Percentiles rank a stretch among this genome's conserved stretches.
Evolutionary conservation across 495 filamentous ascomycete species (phyloP).

Genomic region (Amphirosellinia nigrospora): DNA sequence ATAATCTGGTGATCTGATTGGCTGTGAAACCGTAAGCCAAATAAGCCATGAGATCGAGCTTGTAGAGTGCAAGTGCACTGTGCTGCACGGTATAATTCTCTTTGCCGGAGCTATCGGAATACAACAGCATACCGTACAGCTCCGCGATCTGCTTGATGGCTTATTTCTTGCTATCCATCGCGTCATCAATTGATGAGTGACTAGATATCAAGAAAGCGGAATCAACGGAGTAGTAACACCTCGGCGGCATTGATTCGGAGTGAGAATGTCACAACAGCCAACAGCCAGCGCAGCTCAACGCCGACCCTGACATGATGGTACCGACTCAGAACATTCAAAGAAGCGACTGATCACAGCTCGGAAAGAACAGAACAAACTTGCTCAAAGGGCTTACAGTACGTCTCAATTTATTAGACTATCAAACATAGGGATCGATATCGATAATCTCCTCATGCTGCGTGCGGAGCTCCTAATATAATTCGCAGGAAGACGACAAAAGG

Average conservation of each 20-base stretch:
- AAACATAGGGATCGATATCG: background rate
- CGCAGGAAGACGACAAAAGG: slow-evolving; percentile 19
- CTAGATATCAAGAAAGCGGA: too few relatives aligned
- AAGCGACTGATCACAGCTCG: slow-evolving; percentile 49
- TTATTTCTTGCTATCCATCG: slow-evolving; percentile 10
- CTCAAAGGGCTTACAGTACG: slow-evolving; percentile 52
- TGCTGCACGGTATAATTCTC: background rate
- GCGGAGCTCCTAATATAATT: background rate
- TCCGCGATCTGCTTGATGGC: slow-evolving; percentile 1
- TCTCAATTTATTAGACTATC: background rate
- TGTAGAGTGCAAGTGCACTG: background rate
- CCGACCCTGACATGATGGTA: background rate
- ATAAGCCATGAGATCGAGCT: background rate
- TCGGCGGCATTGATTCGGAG: too few relatives aligned
- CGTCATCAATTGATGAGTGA: background rate
- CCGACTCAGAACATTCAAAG: slow-evolving; percentile 20
- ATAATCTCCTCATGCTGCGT: background rate
- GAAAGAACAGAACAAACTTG: slow-evolving; percentile 48
- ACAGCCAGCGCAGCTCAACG: background rate
- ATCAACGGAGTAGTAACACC: too few relatives aligned
- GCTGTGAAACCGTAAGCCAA: slow-evolving; percentile 27
- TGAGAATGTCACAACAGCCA: slow-evolving; percentile 6
- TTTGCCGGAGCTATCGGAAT: slow-evolving; percentile 22
- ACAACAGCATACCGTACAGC: background rate
- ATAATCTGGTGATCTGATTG: slow-evolving; percentile 20